These are phyloP conservation scores for Pichia sp. DNA, from an alignment of 1,139 yeast genomes.

Conservation along the genomic window DNA sequence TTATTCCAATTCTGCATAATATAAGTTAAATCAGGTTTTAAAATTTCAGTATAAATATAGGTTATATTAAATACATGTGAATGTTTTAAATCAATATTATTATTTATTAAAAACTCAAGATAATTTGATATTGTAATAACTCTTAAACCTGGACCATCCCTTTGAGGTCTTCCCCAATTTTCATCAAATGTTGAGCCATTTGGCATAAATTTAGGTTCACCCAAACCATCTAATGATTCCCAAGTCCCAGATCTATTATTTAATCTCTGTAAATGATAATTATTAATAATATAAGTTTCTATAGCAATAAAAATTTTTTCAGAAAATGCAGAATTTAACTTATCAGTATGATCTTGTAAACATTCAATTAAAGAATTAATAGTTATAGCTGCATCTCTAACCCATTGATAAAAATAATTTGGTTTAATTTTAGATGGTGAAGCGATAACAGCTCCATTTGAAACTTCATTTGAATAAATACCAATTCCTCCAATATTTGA, in stretches of 20 bases:
- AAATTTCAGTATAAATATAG: slow-evolving; percentile 43
- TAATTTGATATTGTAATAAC: slow-evolving; percentile 58
- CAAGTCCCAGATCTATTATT: slow-evolving; percentile 66
- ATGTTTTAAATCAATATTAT: slow-evolving; percentile 22
- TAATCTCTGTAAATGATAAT: slow-evolving; percentile 54
- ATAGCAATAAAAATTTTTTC: slow-evolving; percentile 34
- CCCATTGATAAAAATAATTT: slow-evolving; percentile 85
- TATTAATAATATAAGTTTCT: slow-evolving; percentile 56
- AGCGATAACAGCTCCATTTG: slow-evolving; percentile 73
- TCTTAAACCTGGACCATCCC: slow-evolving; percentile 90
- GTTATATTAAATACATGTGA: slow-evolving; percentile 26
- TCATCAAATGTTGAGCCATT: slow-evolving; percentile 56
- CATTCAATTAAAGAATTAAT: slow-evolving; percentile 56
- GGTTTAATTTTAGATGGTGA: slow-evolving; percentile 69
- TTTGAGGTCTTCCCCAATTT: slow-evolving; percentile 92
- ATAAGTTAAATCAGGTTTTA: slow-evolving; percentile 69
- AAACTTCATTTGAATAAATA: slow-evolving; percentile 34
- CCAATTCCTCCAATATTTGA: slow-evolving; percentile 57
- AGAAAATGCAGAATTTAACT: slow-evolving; percentile 27
- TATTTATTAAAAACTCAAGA: slow-evolving; percentile 37
- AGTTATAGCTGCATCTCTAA: slow-evolving; percentile 82
- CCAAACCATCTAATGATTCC: slow-evolving; percentile 52
- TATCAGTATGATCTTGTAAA: slow-evolving; percentile 35
- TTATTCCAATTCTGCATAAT: slow-evolving; percentile 57
- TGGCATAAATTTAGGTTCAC: slow-evolving; percentile 81